Conservation (phyloP, 2,329 filamentous ascomycete genomes). For the Pseudogymnoascus sp. region DNA sequence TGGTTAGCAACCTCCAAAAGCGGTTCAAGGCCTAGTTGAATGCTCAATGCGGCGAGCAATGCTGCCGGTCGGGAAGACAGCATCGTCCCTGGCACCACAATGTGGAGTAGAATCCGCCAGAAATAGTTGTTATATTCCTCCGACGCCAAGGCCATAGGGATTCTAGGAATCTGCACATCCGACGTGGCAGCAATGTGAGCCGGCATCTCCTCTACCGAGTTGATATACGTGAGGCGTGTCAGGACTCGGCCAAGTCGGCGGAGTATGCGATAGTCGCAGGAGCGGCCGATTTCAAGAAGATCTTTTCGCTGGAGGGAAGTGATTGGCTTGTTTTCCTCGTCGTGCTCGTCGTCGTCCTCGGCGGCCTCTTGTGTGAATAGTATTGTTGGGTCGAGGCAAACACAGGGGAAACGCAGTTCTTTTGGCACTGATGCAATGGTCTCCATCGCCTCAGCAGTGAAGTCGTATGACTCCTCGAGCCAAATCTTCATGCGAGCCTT, state of each 20-base stretch:
- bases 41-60: neutral
- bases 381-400: conserved; percentile 44
- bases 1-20: neutral
- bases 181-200: neutral
- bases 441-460: conserved; percentile 36
- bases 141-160: neutral
- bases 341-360: conserved; percentile 19
- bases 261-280: conserved; percentile 43
- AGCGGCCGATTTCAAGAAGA: conserved; percentile 45
- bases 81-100: neutral
- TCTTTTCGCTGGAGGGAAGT: conserved; percentile 39
- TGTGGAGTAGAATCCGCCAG: neutral
- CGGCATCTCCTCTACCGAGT: neutral
- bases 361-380: conserved; percentile 26
- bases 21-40: neutral
- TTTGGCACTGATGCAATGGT: conserved; percentile 33
- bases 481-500: conserved; percentile 39
- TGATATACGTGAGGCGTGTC: conserved; percentile 33
- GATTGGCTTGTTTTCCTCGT: conserved; percentile 23
- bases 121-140: neutral
- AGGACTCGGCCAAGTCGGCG: conserved; percentile 42
- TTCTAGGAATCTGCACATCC: neutral
- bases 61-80: neutral
- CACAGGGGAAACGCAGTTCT: conserved; percentile 38
- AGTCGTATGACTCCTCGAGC: conserved; percentile 47